phyloP scores from a whole-genome alignment of 768 basidiomycete species.

The Xerocomus spinulosus region DNA sequence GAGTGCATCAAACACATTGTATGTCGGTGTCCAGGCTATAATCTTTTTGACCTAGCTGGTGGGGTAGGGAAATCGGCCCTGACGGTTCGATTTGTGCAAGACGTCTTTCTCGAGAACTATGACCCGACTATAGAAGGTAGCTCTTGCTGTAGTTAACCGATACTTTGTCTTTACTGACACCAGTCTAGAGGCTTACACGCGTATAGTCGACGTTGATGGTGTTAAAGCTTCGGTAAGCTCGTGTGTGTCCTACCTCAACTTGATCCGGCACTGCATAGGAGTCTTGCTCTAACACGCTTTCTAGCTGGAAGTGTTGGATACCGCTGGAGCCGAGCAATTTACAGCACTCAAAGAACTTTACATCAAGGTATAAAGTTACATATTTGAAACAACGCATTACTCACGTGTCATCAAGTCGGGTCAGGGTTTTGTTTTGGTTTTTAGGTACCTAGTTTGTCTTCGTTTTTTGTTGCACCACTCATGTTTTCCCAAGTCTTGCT shows the following conservation, averaged over 20 bases:
- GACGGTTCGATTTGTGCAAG: slow-evolving; percentile 72
- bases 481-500: slow-evolving; percentile 50
- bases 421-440: slow-evolving; percentile 77
- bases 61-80: slow-evolving; percentile 88
- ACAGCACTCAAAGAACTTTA: slow-evolving; percentile 76
- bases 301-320: slow-evolving; percentile 78
- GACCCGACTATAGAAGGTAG: slow-evolving; percentile 83
- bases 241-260: slow-evolving; percentile 17
- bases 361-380: slow-evolving; percentile 52
- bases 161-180: slow-evolving; percentile 7
- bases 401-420: slow-evolving; percentile 43
- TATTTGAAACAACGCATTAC: not conserved
- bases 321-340: slow-evolving; percentile 85
- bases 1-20: slow-evolving; percentile 20
- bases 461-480: not conserved
- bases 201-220: slow-evolving; percentile 61
- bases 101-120: slow-evolving; percentile 71
- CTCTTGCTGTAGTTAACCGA: slow-evolving; percentile 4
- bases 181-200: slow-evolving; percentile 63
- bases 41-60: slow-evolving; percentile 49
- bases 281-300: slow-evolving; percentile 10
- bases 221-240: slow-evolving; percentile 51
- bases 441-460: slow-evolving; percentile 48
- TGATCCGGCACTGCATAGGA: slow-evolving; percentile 3
- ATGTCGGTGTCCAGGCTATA: not conserved